Percentiles rank a stretch among this genome's conserved stretches.
Conservation (phyloP, 345 rosid species). For the Dipteronia sinensis region DNA sequence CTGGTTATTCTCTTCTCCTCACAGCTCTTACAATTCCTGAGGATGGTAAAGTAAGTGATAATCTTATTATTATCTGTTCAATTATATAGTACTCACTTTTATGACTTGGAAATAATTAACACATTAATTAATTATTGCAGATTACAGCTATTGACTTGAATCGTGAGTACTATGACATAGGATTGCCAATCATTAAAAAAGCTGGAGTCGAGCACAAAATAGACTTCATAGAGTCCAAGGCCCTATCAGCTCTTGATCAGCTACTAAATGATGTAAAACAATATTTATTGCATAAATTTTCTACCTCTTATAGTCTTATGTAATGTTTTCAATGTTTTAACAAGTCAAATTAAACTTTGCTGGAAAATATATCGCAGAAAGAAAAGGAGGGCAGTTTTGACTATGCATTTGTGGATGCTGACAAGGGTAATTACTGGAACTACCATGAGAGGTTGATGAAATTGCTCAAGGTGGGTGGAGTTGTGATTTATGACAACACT, state of each 20-base stretch:
- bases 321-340: no score
- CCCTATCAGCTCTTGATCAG: constrained; percentile 37
- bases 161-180: constrained; percentile 39
- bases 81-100: no score
- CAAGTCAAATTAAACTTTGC: neutral
- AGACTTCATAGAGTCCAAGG: constrained; percentile 37
- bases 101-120: neutral
- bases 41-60: constrained; percentile 36
- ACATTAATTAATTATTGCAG: constrained; percentile 6
- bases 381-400: constrained; percentile 49
- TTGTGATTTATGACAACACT: neutral
- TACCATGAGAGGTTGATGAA: constrained; percentile 49
- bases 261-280: constrained; percentile 30
- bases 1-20: constrained; percentile 54
- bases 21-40: constrained; percentile 48
- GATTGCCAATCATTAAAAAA: constrained; percentile 39
- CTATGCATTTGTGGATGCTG: constrained; percentile 58
- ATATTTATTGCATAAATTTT: no score
- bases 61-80: neutral
- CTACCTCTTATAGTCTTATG: no score
- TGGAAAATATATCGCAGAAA: constrained; percentile 16
- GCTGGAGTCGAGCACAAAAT: constrained; percentile 49
- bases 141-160: constrained; percentile 39
- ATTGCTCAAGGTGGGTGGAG: constrained; percentile 39
- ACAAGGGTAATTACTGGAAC: constrained; percentile 42